Evolutionary conservation across 2,329 filamentous ascomycete genomes (phyloP), one percentile per base, ranked within the genome.

Genomic region (Microsporum ferrugineum): DNA sequence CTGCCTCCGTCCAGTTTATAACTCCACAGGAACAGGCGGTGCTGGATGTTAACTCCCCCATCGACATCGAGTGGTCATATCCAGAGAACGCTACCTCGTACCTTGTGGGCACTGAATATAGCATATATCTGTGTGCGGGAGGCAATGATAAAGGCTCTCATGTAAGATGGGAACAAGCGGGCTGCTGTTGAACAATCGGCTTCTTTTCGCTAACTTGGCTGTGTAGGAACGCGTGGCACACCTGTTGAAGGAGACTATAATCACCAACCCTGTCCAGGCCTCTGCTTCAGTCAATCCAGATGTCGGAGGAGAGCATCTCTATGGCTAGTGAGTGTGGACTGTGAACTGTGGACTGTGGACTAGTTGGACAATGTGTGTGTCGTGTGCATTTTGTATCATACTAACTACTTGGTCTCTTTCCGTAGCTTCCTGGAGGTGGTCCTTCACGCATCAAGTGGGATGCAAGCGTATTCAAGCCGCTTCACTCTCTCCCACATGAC

Each of bases 401-500:
- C 45, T 58, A 31, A 49, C 17, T 23, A 23, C 17, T 43, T 45
- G 59, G 49, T 49, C 31, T 38, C 43, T 23, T 57, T 31, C 3
- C 65, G 1, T 23, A 84, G 81, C 71, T 86, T 84, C 70, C 70
- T 85, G 14, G 80, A 80, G 64, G 84, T 88, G 71, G 73, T 82
- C 61, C 80, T 83, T 14, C 77, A 77, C 5, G 76, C 77, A 17
- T 77, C 78, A n/a, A 80, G 82, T 41, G 80, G 80, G 36, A 79
- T 78, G 2, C 75, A 84, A 23, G 80, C 78, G 61, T 87, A 79
- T 69, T 87, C 84, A 8, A 67, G 75, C 57, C 84, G 85, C 63
- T 89, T 89, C 72, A 79, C 81, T n/a, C 74, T 88, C 59, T 77
- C 76, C 8, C 80, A 79, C 66, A 87, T 88, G 85, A 84, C 80